Evolutionary conservation across 768 basidiomycete species (phyloP), one percentile per base, ranked within the genome.

Genomic region (Termitomyces heimii): DNA sequence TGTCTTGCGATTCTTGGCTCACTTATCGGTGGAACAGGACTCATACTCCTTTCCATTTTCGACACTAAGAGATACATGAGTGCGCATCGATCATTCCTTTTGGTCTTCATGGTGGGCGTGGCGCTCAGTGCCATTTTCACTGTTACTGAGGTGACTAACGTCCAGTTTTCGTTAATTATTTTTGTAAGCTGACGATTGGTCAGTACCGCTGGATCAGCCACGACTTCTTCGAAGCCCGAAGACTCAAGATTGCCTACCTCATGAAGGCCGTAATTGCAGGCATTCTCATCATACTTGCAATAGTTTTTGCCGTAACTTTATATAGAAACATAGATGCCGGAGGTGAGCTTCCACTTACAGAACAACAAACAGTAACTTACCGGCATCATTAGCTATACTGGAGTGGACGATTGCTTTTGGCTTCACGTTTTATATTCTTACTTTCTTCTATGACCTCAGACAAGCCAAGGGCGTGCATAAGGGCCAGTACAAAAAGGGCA

Each of bases 341-440:
- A 67, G 85, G 81, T 81, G 63, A 39, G 37, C 14, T 9, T n/a
- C 22, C 13, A 31, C 32, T 20, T 2, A 16, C 28, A 5, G 7
- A 6, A 26, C 24, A 13, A 42, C 29, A n/a, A 6, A 31, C 55
- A 55, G 39, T 57, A 18, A 10, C 45, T 55, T 16, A 24, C 31
- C 34, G 35, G 13, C 13, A 28, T 53, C 29, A 51, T 6, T 55
- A 83, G 87, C 78, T n/a, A 68, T 90, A 54, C 63, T 92, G 7
- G 90, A 92, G 68, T 92, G 89, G 89, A 65, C 69, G 0, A 88
- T 92, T 49, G 78, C 80, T 4, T 84, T 91, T 54, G 82, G 86
- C 8, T 90, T 84, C 68, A 85, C 85, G 5, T 77, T 88, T 61
- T 92, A 88, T 68, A 71, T 90, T 40, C 73, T 89, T 57, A 86